Evolutionary conservation across 139 green algal species (phyloP), one percentile per base, ranked within the genome.

Genomic region (Micromonas commoda): DNA sequence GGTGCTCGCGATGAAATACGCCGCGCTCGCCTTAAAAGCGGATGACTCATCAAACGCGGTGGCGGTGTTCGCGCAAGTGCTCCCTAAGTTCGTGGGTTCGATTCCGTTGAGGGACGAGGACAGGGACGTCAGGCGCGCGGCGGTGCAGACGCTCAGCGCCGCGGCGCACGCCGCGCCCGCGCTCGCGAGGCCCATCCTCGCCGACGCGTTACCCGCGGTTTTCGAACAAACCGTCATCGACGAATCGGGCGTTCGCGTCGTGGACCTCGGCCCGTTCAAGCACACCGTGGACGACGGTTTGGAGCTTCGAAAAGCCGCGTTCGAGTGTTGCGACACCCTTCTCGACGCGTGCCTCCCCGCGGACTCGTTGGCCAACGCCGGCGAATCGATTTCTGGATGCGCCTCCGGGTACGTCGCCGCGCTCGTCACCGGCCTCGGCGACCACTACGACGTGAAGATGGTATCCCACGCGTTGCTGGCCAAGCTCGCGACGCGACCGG

Each of bases 281-380:
- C 83, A 88, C 77, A 87, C 87, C 71, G 93, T 98, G 32, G 94
- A 99, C 78, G 95, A 98, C 71, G 94, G 94, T 0, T 85, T 99
- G 71, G 95, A 98, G 84, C 87, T 98, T 83, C 91, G 94, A 78
- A 98, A 98, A 86, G 87, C 91, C 4, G 84, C 92, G 2, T 96
- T 95, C 81, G 89, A 98, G 88, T 75, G 37, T 13, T 13, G 60
- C 21, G 33, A 96, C 82, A 93, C 96, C 64, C 84, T 97, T 61
- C 82, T 88, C 32, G 75, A 77, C 77, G 61, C 51, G 19, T 83
- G 79, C 65, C 23, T 81, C 20, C 26, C n/a, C n/a, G n/a, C n/a
- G n/a, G n/a, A n/a, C n/a, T n/a, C n/a, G n/a, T n/a, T n/a, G n/a
- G n/a, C n/a, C n/a, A n/a, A n/a, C n/a, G n/a, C n/a, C n/a, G n/a